Conservation (phyloP, 73 alveolate genomes). For the Paramecium caudatum region DNA sequence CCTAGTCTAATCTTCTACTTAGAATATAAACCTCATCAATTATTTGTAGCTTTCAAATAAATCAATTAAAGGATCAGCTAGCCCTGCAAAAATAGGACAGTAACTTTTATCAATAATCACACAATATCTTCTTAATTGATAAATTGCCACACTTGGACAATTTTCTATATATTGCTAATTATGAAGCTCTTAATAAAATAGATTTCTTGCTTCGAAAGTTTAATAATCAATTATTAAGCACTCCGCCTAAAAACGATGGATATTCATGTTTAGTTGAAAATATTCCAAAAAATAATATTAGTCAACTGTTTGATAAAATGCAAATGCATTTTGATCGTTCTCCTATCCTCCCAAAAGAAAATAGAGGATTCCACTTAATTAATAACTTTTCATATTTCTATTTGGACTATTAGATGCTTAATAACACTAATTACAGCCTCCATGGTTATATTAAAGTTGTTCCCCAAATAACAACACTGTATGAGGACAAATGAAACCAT, state of each 20-base stretch:
- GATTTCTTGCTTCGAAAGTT: background rate
- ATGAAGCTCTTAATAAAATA: background rate
- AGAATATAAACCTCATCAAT: too few species aligned
- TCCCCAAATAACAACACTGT: background rate
- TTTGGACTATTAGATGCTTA: background rate
- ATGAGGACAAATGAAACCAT: constrained; percentile 19
- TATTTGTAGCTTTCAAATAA: too few species aligned
- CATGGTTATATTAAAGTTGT: background rate
- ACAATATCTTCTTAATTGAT: too few species aligned
- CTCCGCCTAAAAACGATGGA: too few species aligned
- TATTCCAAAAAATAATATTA: background rate
- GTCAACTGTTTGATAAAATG: background rate
- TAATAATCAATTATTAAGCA: too few species aligned
- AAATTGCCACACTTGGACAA: too few species aligned
- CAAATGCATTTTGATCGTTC: background rate
- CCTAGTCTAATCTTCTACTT: too few species aligned
- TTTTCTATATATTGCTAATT: too few species aligned
- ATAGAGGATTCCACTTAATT: background rate
- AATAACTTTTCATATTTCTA: background rate
- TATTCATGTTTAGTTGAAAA: too few species aligned
- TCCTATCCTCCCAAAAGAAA: background rate
- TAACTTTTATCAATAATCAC: too few species aligned
- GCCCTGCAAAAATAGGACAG: too few species aligned
- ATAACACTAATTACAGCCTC: background rate
- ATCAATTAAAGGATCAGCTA: too few species aligned